Evolutionary conservation across 2,329 filamentous ascomycete species (phyloP).

Genomic region (Geosmithia flava): DNA sequence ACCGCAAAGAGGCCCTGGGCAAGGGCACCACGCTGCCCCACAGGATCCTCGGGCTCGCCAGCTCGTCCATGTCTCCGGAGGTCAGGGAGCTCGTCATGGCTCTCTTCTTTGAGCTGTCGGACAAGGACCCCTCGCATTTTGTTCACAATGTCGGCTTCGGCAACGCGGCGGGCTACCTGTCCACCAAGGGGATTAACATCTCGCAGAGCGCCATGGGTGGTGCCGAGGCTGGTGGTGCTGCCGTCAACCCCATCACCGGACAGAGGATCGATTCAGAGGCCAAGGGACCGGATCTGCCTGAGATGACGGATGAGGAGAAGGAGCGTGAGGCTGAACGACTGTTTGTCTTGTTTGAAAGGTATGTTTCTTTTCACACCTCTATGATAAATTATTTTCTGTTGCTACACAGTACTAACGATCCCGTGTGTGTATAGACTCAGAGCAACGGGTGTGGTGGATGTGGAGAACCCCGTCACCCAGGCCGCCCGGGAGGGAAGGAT

Average conservation of each 20-base stretch:
- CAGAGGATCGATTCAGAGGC: constrained; percentile 63
- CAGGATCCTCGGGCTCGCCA: constrained; percentile 65
- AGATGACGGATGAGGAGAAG: constrained; percentile 88
- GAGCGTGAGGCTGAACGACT: constrained; percentile 80
- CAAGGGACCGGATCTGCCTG: constrained; percentile 36
- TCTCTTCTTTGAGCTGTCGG: constrained; percentile 79
- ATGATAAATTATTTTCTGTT: not conserved
- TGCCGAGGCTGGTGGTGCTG: constrained; percentile 12
- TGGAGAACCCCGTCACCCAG: constrained; percentile 66
- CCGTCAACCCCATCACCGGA: constrained; percentile 76
- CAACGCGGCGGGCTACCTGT: constrained; percentile 80
- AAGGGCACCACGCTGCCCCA: constrained; percentile 62
- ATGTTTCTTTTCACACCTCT: constrained; percentile 11
- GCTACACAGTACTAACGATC: constrained; percentile 5
- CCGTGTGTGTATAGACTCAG: constrained; percentile 36
- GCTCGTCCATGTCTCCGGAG: constrained; percentile 57
- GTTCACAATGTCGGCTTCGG: constrained; percentile 92
- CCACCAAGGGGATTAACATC: constrained; percentile 21
- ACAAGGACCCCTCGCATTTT: constrained; percentile 65
- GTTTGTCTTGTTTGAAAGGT: constrained; percentile 86
- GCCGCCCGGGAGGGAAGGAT: constrained; percentile 59
- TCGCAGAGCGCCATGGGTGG: constrained; percentile 54
- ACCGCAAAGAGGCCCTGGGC: constrained; percentile 68
- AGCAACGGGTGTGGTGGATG: constrained; percentile 61
- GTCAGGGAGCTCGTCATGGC: constrained; percentile 64